These are phyloP conservation scores for Astragalus glycyphyllos DNA, from an alignment of 306 rosid species.

Conservation along the genomic window DNA sequence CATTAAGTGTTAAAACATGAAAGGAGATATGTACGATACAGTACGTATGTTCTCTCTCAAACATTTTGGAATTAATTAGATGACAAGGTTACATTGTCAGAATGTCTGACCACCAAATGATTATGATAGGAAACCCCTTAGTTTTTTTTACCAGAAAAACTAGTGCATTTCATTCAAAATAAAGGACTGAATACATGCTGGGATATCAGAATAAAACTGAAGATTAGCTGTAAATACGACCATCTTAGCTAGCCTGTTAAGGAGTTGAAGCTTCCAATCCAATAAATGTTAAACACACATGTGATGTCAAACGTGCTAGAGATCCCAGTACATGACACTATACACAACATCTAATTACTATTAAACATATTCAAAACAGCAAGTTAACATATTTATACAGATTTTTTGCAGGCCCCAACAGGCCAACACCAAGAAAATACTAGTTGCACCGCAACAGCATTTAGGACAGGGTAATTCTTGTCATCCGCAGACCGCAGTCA, in stretches of 20 bases:
- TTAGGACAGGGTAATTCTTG: neutral
- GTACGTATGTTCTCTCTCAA: slow-evolving; percentile 1
- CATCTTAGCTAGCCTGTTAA: neutral
- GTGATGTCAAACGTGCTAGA: neutral
- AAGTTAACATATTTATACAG: neutral
- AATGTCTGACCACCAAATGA: slow-evolving; percentile 7
- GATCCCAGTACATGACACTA: neutral
- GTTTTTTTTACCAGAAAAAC: too few relatives aligned
- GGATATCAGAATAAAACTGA: too few relatives aligned
- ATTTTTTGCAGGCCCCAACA: neutral
- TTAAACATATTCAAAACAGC: slow-evolving; percentile 9
- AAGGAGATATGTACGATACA: slow-evolving; percentile 16
- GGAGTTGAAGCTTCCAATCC: slow-evolving; percentile 9
- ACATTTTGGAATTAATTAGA: slow-evolving; percentile 19
- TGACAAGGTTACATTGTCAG: slow-evolving; percentile 8
- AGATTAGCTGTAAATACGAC: neutral
- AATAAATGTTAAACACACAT: neutral
- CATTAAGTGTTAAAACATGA: slow-evolving; percentile 20
- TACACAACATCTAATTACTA: neutral
- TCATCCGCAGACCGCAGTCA: neutral
- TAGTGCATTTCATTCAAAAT: too few relatives aligned
- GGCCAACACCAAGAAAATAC: slow-evolving; percentile 14
- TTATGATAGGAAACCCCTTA: neutral
- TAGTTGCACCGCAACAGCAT: neutral
- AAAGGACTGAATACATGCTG: too few relatives aligned